These are phyloP conservation scores for Verticillium dahliae DNA, from an alignment of 2,329 filamentous ascomycete genomes.

Conservation along the genomic window DNA sequence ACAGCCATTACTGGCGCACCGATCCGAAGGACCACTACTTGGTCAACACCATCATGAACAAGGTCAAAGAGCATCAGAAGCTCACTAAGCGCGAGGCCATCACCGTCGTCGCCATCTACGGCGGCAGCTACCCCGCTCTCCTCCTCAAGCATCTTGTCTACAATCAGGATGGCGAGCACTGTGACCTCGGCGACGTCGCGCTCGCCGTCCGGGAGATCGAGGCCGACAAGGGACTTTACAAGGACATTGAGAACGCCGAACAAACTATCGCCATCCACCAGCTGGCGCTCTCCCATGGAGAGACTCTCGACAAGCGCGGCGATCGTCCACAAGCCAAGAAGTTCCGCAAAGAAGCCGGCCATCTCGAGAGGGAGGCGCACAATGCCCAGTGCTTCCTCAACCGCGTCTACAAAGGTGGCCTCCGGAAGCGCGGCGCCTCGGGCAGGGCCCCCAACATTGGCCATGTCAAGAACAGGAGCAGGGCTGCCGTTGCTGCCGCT, in stretches of 20 bases:
- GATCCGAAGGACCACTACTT: background rate
- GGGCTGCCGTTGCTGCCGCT: background rate
- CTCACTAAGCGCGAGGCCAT: conserved; percentile 9
- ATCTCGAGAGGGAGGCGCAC: background rate
- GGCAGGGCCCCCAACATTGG: background rate
- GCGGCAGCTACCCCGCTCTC: background rate
- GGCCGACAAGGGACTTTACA: background rate
- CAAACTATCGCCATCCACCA: background rate
- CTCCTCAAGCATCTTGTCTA: background rate
- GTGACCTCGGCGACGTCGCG: background rate
- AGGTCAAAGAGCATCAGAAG: conserved; percentile 1
- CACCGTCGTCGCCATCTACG: conserved; percentile 4
- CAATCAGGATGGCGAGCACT: background rate
- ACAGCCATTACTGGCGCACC: conserved; percentile 7
- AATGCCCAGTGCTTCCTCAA: background rate
- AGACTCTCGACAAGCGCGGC: background rate
- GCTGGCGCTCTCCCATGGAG: background rate
- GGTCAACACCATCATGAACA: background rate
- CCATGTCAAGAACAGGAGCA: background rate
- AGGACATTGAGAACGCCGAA: background rate
- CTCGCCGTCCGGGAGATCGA: background rate
- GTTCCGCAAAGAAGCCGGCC: background rate
- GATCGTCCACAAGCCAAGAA: background rate
- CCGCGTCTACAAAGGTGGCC: background rate
- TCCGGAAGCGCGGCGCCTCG: background rate